Evolutionary conservation across 441 rosid species (phyloP).

Genomic region (Populus hybrid): DNA sequence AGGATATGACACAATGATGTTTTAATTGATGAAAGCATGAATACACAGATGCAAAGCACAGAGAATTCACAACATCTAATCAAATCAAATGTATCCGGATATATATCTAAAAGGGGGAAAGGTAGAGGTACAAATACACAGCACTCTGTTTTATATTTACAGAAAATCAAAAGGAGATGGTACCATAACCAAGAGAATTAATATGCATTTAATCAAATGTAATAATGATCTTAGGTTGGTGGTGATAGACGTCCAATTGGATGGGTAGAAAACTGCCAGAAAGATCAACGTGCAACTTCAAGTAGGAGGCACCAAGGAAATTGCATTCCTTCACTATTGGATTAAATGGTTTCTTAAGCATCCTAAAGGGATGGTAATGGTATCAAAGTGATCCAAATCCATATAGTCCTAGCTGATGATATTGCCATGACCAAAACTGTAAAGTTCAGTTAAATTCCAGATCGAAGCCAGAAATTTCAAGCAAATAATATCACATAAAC

Average conservation of each 20-base stretch:
- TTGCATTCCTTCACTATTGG: neutral
- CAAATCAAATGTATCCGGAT: neutral
- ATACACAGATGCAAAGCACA: neutral
- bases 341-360: neutral
- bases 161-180: neutral
- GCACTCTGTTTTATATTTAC: neutral
- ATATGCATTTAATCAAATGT: slow-evolving; percentile 2
- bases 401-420: neutral
- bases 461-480: neutral
- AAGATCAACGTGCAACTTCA: neutral
- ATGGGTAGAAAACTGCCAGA: neutral
- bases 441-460: neutral
- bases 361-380: neutral
- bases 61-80: neutral
- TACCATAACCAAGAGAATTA: neutral
- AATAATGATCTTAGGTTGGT: neutral
- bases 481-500: neutral
- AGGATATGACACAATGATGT: neutral
- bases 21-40: neutral
- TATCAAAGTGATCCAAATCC: neutral
- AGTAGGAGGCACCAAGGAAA: neutral
- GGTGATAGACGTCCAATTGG: neutral
- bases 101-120: neutral
- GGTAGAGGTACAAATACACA: neutral
- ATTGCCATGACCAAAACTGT: neutral